Base-by-base conservation (phyloP, 176 grass and related monocot genomes). In the Hsuehochloa calcarea region DNA sequence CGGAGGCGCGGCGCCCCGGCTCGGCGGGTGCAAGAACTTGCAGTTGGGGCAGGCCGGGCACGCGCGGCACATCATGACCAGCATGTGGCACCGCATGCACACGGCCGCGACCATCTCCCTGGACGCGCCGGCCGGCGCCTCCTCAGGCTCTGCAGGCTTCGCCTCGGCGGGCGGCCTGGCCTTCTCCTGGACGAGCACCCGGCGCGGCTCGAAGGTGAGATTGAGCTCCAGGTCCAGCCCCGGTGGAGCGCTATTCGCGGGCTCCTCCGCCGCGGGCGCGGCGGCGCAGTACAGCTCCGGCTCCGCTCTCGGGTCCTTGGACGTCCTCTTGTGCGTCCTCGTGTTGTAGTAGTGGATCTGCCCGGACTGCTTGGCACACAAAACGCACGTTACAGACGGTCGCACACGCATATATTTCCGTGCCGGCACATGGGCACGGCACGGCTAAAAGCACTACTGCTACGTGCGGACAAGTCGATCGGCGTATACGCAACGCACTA, bases 281-380 rank as follows among this genome's bases (percentile, higher is more conserved):
- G 72, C 84, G 40, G 29, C 39, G 80, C 11, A 46, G 5, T 87
- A 45, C 49, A 43, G 52, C 40, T 77, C 79, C 1, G 20, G 47
- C 47, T 41, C 79, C 3, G 39, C 74, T 29, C 95, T 87, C 4
- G 95, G 95, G 52, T 97, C 95, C 59, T 78, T 88, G 68, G 23
- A 82, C 73, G 94, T 94, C 80, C 94, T 92, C 85, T 87, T 91
- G 71, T 92, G 90, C 61, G 94, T 97, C 88, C 86, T 91, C 45
- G 92, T 94, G 90, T 97, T 94, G 94, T 97, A 97, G 88, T 90
- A 97, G 84, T 91, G 80, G 46, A 97, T 97, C 75, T 85, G 88
- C 25, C 94, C 94, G 0, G 94, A 97, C 94, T 97, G 80, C 69
- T 83, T 4, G 26, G 15, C 8, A 65, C 54, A 5, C 68, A 64